These are phyloP conservation scores for Lathyrus oleraceus DNA, from an alignment of 306 rosid genomes.

Conservation along the genomic window DNA sequence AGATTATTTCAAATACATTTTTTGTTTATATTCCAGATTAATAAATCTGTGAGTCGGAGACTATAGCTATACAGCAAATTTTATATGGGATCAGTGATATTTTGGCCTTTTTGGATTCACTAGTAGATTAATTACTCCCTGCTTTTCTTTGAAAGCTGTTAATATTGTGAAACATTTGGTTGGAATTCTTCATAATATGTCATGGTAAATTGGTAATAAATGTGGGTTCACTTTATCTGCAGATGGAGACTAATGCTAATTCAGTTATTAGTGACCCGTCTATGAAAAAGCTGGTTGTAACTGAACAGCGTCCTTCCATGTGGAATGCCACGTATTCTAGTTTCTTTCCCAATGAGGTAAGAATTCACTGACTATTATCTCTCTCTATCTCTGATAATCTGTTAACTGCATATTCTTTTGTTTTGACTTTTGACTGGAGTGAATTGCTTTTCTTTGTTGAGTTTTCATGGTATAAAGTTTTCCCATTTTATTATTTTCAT, in stretches of 20 bases:
- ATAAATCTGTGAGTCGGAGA: too few species aligned
- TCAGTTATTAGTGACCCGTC: slow-evolving; percentile 54
- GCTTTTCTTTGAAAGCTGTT: neutral
- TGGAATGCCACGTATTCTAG: slow-evolving; percentile 67
- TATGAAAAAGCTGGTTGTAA: slow-evolving; percentile 56
- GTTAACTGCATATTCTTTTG: slow-evolving; percentile 24
- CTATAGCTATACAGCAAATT: neutral
- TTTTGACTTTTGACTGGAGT: slow-evolving; percentile 3
- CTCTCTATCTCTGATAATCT: slow-evolving; percentile 13
- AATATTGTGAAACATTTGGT: slow-evolving; percentile 10
- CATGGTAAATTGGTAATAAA: neutral
- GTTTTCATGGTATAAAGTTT: neutral
- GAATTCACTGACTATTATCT: slow-evolving; percentile 26
- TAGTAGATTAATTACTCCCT: too few species aligned
- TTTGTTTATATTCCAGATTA: neutral
- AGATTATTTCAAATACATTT: too few species aligned
- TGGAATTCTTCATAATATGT: neutral
- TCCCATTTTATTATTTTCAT: neutral
- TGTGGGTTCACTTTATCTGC: slow-evolving; percentile 40
- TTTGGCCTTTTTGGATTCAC: too few species aligned
- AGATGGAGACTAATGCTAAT: slow-evolving; percentile 63
- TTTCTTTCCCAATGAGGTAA: slow-evolving; percentile 74
- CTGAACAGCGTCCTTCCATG: slow-evolving; percentile 55
- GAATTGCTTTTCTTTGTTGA: neutral
- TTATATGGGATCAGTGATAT: too few species aligned